Evolutionary conservation across 2,329 filamentous ascomycete species (phyloP), one percentile per base, ranked within the genome.

Genomic region (Clarireedia paspali): DNA sequence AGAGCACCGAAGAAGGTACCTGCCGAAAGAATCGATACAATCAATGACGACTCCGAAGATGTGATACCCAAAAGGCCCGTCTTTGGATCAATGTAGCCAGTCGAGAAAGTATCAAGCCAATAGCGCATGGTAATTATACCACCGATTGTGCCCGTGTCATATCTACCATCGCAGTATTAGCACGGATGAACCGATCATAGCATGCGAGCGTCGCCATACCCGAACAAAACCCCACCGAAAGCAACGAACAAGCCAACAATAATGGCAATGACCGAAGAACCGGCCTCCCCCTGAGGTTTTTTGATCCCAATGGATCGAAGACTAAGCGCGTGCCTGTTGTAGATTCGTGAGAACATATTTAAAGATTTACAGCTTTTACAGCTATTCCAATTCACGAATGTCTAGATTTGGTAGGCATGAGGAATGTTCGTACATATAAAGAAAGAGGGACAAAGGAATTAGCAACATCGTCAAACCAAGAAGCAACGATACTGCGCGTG

Each of bases 1-100:
- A 80, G 62, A 1, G 72, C 72, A 15, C 73, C 89, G 60, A 91
- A 88, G 78, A 92, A 91, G 63, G 88, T 91, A 72, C 87, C 87
- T 67, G 62, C 81, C 30, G 88, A 91, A 53, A 91, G 80, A 64
- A 91, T 90, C 23, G 59, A 61, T 5, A 84, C 84, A 68, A 91
- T 85, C 50, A 87, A 74, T 17, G 82, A 84, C 46, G 81, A 75
- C 60, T 82, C 75, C 1, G 75, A 72, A 1, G 84, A 74, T 2
- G 74, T 76, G 27, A 84, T 69, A 57, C 76, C 72, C 4, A 66
- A 71, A 6, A 75, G 63, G 9, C 76, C 75, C 0, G 70, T 45
- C 9, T 71, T 57, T 59, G 52, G 52, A 24, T 80, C 73, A 30
- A 63, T 58, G 63, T 77, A 77, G 10, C 79, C 79, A 0, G 79